phyloP scores from a whole-genome alignment of 345 rosid species.

The Chamaenerion angustifolium region DNA sequence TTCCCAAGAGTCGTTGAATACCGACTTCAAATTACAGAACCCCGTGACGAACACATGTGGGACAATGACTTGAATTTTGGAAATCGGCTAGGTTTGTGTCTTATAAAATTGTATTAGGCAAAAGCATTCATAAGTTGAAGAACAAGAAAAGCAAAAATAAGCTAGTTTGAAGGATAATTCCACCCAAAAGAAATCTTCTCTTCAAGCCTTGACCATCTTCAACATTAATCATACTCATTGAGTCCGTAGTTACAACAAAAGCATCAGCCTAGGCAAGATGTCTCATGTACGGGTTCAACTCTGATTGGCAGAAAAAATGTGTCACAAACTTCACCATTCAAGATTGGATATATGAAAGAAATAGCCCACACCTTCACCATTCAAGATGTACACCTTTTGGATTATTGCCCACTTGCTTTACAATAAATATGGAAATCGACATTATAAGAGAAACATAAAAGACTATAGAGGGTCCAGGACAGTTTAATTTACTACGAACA shows the following conservation, averaged over 20 bases:
- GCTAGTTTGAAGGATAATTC: too few species aligned
- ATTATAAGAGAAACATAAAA: neutral
- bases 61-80: too few species aligned
- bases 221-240: constrained; percentile 52
- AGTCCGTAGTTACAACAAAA: constrained; percentile 90
- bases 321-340: too few species aligned
- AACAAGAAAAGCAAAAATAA: constrained; percentile 5
- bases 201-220: too few species aligned
- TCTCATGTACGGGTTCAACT: constrained; percentile 81
- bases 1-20: too few species aligned
- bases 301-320: constrained; percentile 18
- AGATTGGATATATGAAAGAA: neutral
- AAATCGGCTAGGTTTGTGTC: too few species aligned
- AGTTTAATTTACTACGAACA: constrained; percentile 1
- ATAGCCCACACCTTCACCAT: constrained; percentile 53
- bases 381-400: constrained; percentile 82
- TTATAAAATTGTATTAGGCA: constrained; percentile 59
- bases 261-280: constrained; percentile 99
- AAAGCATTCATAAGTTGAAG: too few species aligned
- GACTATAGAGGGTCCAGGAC: neutral
- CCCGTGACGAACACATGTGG: too few species aligned
- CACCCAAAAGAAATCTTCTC: too few species aligned
- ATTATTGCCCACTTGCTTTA: constrained; percentile 57
- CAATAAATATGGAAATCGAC: constrained; percentile 61
- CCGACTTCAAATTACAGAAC: too few species aligned